Conservation (phyloP, 257 asterid species). For the Cynanchum wilfordii region DNA sequence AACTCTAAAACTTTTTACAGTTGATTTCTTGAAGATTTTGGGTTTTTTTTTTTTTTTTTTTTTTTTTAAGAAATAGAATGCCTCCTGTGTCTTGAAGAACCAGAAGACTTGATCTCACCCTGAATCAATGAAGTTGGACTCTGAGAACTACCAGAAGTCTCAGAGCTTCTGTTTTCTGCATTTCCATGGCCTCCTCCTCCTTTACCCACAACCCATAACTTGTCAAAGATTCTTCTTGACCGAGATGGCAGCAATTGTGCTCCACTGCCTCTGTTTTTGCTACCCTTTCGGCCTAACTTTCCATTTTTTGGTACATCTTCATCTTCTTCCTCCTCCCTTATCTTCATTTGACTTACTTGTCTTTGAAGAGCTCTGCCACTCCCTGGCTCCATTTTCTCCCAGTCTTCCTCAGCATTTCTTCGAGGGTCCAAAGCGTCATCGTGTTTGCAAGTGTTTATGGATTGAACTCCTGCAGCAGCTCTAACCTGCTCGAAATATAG, state of each 20-base stretch:
- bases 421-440: constrained; percentile 30
- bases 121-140: constrained; percentile 64
- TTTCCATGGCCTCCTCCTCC: constrained; percentile 30
- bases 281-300: constrained; percentile 39
- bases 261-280: constrained; percentile 48
- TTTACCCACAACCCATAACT: constrained; percentile 66
- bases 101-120: constrained; percentile 52
- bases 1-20: constrained; percentile 17
- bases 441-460: constrained; percentile 21
- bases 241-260: constrained; percentile 74
- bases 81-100: constrained; percentile 56
- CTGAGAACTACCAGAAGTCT: constrained; percentile 80
- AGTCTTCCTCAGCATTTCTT: constrained; percentile 31
- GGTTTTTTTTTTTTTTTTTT: too few relatives aligned
- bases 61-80: constrained; percentile 59
- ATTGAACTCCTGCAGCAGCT: constrained; percentile 42
- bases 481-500: constrained; percentile 71
- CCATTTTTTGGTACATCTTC: constrained; percentile 30
- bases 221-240: constrained; percentile 77
- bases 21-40: not conserved
- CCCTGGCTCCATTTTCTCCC: constrained; percentile 38
- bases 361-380: constrained; percentile 39
- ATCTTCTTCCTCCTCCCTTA: constrained; percentile 45
- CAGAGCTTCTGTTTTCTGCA: constrained; percentile 66
- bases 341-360: constrained; percentile 44